Conservation (phyloP, 208 protist genomes). For the Trypanosoma lewisi region DNA sequence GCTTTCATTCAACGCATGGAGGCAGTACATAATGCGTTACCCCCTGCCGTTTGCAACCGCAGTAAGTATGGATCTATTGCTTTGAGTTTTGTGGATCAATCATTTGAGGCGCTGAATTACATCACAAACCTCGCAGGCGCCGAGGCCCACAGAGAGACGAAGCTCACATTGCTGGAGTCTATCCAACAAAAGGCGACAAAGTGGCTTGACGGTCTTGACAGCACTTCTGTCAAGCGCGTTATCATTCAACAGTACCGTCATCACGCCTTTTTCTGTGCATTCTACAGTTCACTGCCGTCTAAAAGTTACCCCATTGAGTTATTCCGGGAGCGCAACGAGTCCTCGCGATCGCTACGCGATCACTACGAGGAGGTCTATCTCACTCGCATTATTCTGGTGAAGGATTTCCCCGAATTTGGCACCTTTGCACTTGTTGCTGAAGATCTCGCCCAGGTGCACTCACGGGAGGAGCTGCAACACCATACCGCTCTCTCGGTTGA, state of each 20-base stretch:
- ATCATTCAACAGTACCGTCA: constrained; percentile 88
- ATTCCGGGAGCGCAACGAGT: constrained; percentile 65
- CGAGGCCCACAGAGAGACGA: constrained; percentile 32
- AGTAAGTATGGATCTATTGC: constrained; percentile 75
- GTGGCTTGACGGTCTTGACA: constrained; percentile 54
- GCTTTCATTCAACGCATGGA: constrained; percentile 72
- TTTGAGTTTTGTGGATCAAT: constrained; percentile 73
- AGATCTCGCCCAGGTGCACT: constrained; percentile 75
- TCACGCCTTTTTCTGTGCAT: constrained; percentile 87
- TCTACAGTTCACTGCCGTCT: constrained; percentile 60
- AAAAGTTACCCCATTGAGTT: constrained; percentile 50
- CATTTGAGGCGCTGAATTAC: constrained; percentile 74
- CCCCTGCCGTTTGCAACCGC: constrained; percentile 52
- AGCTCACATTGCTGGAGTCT: constrained; percentile 52
- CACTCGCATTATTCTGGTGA: constrained; percentile 72
- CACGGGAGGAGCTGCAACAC: constrained; percentile 80
- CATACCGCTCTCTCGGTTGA: constrained; percentile 72
- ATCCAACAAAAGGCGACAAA: constrained; percentile 39
- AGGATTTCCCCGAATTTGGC: constrained; percentile 76
- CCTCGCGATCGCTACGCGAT: constrained; percentile 64
- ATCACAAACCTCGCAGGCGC: constrained; percentile 56
- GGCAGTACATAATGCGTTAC: constrained; percentile 64
- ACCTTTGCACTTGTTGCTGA: constrained; percentile 74
- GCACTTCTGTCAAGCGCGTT: constrained; percentile 55
- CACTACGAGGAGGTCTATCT: constrained; percentile 86